Evolutionary conservation across 352 stramenopile genomes (phyloP).

Genomic region (Heterotrichella gracilis): DNA sequence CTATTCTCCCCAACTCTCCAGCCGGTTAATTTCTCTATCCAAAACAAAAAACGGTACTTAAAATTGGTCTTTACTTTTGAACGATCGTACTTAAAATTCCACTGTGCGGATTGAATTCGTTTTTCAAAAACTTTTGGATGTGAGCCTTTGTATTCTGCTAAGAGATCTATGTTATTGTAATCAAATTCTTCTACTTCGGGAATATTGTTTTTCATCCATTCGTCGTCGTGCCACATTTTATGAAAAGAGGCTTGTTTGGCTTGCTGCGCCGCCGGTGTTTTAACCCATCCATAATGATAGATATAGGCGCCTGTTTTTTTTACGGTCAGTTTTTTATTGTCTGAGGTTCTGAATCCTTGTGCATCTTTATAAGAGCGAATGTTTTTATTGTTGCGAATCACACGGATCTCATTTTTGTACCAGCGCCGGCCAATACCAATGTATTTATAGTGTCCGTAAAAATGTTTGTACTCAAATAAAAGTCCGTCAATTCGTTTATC

Average conservation of each 20-base stretch:
- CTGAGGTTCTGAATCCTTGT: background rate
- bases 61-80: background rate
- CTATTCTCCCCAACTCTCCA: background rate
- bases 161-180: background rate
- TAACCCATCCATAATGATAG: background rate
- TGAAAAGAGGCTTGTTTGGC: background rate
- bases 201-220: background rate
- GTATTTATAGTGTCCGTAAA: background rate
- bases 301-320: background rate
- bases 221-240: background rate
- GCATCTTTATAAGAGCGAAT: background rate
- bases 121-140: background rate
- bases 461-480: constrained; percentile 7
- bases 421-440: background rate
- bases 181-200: background rate
- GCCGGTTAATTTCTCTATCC: background rate
- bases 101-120: background rate
- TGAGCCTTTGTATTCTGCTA: background rate
- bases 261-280: background rate
- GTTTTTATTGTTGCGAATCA: background rate
- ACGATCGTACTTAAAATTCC: background rate
- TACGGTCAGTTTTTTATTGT: background rate
- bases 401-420: constrained; percentile 3
- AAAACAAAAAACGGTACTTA: background rate
- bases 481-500: background rate